Conservation (phyloP, 2,329 filamentous ascomycete species). For the Diaporthe citriasiana region DNA sequence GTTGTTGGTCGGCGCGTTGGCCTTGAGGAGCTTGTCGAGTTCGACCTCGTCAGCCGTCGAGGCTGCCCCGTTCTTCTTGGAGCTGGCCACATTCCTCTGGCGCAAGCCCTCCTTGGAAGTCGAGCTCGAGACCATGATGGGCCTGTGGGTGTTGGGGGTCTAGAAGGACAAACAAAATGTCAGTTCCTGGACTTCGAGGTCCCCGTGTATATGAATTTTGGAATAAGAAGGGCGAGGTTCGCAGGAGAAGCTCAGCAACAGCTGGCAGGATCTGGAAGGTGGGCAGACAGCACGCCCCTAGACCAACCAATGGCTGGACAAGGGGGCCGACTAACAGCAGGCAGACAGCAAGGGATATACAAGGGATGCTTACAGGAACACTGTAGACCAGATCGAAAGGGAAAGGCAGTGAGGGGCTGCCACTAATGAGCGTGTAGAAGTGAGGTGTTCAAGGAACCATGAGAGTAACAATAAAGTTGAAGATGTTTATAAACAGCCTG, state of each 20-base stretch:
- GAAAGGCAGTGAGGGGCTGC: background rate
- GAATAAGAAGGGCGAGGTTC: background rate
- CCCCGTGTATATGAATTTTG: background rate
- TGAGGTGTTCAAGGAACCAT: slow-evolving; percentile 8
- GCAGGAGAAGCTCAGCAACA: slow-evolving; percentile 3
- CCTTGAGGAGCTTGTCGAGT: slow-evolving; percentile 64
- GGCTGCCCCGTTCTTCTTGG: slow-evolving; percentile 64
- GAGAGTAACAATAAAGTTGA: background rate
- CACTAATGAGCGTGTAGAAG: slow-evolving; percentile 35
- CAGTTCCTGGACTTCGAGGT: slow-evolving; percentile 17
- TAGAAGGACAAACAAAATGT: slow-evolving; percentile 26
- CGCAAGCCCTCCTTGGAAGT: slow-evolving; percentile 71
- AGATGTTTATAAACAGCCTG: slow-evolving; percentile 15
- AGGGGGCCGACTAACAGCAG: slow-evolving; percentile 16
- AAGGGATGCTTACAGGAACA: background rate
- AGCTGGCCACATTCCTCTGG: slow-evolving; percentile 67
- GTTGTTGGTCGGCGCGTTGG: slow-evolving; percentile 56
- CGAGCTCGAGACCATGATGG: slow-evolving; percentile 62
- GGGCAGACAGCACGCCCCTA: slow-evolving; percentile 19
- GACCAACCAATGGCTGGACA: slow-evolving; percentile 8
- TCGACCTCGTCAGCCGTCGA: slow-evolving; percentile 60
- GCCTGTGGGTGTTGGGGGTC: slow-evolving; percentile 16
- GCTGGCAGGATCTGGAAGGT: slow-evolving; percentile 41
- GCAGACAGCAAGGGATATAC: background rate
- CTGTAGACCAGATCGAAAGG: slow-evolving; percentile 7